Evolutionary conservation across 2,329 filamentous ascomycete genomes (phyloP), one percentile per base, ranked within the genome.

Genomic region (Fusarium sp.): DNA sequence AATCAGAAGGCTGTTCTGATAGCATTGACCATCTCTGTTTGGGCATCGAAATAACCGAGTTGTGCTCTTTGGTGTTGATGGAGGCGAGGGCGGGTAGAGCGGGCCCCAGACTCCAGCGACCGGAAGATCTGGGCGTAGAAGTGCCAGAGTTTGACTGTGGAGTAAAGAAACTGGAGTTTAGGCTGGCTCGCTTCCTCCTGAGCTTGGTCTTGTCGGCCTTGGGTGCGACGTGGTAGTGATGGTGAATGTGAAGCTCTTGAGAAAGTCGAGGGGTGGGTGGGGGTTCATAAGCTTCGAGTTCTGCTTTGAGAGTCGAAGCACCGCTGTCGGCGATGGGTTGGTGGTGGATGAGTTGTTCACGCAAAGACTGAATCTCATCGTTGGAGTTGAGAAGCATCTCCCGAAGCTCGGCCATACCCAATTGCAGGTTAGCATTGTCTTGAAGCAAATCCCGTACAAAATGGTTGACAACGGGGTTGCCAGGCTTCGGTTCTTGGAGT

Each of bases 381-480:
- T 98, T 97, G 5, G 95, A 97, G 76, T 89, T 94, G 74, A 94
- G 87, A 22, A 99, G 85, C 89, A 99, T 91, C 77, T 97, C 94
- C 19, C 94, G 88, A 47, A 99, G 82, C 81, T 99, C 96, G 53
- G 94, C 89, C 62, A 98, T 97, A 17, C 94, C 94, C 67, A 96
- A 87, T 78, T 99, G 96, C 44, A 99, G 83, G 72, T 94, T 97
- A 11, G 94, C 94, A 76, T 99, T 99, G 78, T 99, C 96, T 75
- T 97, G 91, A 19, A 99, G 84, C 57, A 99, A 92, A 77, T 98
- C 96, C 71, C 94, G 94, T 57, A 99, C 96, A 73, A 99, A 98
- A 76, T 97, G 93, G 21, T 93, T 94, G n/a, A 98, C 93, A 38
- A 97, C 93, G 60, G 84, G 90, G 65, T 85, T 89, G 11, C 88